Evolutionary conservation across 495 filamentous ascomycete genomes (phyloP), one percentile per base, ranked within the genome.

Genomic region (Hyaloscypha finlandica): DNA sequence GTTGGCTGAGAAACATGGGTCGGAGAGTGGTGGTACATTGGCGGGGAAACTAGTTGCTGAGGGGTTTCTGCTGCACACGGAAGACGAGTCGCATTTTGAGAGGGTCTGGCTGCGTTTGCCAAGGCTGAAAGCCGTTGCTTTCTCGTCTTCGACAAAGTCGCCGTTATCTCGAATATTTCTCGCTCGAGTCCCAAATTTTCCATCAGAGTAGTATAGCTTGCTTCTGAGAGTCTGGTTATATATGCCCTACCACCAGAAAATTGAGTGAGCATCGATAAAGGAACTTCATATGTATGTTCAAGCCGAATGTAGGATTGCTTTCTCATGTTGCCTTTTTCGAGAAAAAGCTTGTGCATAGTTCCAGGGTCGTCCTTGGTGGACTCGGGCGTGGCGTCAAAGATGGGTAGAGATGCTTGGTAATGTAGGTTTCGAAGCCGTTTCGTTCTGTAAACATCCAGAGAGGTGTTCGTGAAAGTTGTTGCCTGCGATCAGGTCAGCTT

Each of bases 261-360:
- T 20, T 51, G 59, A 39, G 63, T n/a, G n/a, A 70, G 59, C 14
- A 31, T 55, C 9, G 63, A 53, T 32, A 20, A 32, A 11, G 61
- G 63, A 16, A 70, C 32, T 53, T 58, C n/a, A 35, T 63, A 70
- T 6, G 30, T 60, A 54, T 70, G 68, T 1, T 59, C 31, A 6
- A 64, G 33, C 30, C 54, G 59, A 52, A 70, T 33, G 33, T 67
- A 70, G 4, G 64, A 66, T 29, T 70, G 68, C 32, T 67, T 67
- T 4, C 29, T 20, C 20, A 70, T 20, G 32, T 55, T 39, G 3
- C 33, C 35, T 16, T 60, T 64, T 32, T 67, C 68, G 4, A 66
- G 45, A 25, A 59, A 8, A 25, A 67, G 55, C 2, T 35, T 14
- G 4, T 60, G 30, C 16, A 32, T 22, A 22, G 54, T 6, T 11